Base-by-base conservation (phyloP, 306 rosid species). In the Vigna reflexopilosa region DNA sequence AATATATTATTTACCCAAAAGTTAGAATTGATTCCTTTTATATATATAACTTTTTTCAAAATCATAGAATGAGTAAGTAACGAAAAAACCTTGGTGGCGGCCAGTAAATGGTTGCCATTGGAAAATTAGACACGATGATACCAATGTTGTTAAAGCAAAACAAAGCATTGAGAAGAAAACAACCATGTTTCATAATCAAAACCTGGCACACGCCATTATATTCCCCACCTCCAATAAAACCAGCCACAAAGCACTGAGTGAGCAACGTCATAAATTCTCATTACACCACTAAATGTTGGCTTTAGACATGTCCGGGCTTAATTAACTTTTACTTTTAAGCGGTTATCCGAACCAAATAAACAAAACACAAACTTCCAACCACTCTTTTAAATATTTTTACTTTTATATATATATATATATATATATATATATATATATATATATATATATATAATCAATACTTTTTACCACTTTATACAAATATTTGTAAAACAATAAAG, bases 131-230 rank as follows among this genome's bases (percentile, higher is more conserved):
- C 49, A 38, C 11, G 70, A 62, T 65, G 57, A 26, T 24, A 28
- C 28, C 28, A 49, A 70, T 28, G 42, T 15, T 70, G 30, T 50
- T 50, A 70, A 70, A 28, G 20, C 47, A 70, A 49, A 49, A 49
- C 16, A 70, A 16, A 50, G n/a, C 28, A 50, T 4, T 44, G 34
- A 19, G 20, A 7, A n/a, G n/a, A 68, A 68, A 68, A 68, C 58
- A 68, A 26, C 0, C 24, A 48, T 15, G 44, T 13, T 26, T 45
- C 40, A 24, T 28, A 50, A 50, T 50, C 45, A 49, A 49, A 28
- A 28, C 47, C 15, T 44, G 45, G 4, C 26, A 26, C 26, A 26
- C 13, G 44, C 24, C 58, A 48, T 48, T 10, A 26, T 5, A 70
- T 30, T 30, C 68, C 32, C 13, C 67, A 47, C 6, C 69, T 64